phyloP scores from a whole-genome alignment of 2,329 filamentous ascomycete species.

The Calonectria naviculata region DNA sequence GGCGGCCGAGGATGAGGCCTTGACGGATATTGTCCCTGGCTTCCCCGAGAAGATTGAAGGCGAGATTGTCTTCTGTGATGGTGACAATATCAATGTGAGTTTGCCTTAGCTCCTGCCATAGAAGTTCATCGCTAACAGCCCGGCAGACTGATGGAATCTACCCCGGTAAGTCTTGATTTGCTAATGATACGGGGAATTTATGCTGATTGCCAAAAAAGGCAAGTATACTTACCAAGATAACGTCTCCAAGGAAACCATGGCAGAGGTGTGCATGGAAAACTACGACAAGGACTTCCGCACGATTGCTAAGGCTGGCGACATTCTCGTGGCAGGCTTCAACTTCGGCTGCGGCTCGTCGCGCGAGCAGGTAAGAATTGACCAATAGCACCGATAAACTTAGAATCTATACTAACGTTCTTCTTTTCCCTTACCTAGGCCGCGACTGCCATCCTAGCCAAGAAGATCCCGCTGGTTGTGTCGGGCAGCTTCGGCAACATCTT shows the following conservation, averaged over 20 bases:
- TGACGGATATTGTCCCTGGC: conserved; percentile 82
- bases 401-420: neutral
- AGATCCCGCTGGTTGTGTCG: conserved; percentile 82
- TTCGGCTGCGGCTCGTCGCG: conserved; percentile 86
- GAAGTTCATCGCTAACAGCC: no score
- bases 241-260: conserved; percentile 82
- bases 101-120: no score
- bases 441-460: conserved; percentile 61
- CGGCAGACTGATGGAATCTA: conserved; percentile 97
- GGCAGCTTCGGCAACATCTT: conserved; percentile 90
- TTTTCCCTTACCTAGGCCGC: neutral
- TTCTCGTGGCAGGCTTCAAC: conserved; percentile 88
- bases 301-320: conserved; percentile 76
- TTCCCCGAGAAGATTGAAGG: conserved; percentile 87
- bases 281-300: conserved; percentile 80
- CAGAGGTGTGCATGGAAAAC: conserved; percentile 91
- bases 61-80: conserved; percentile 79
- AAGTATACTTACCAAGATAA: conserved; percentile 95
- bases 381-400: neutral
- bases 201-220: conserved; percentile 47
- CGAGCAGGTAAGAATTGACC: conserved; percentile 56
- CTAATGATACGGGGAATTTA: neutral
- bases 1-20: conserved; percentile 47
- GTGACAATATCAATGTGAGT: conserved; percentile 71
- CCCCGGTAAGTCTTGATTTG: conserved; percentile 74